phyloP scores from a whole-genome alignment of 768 basidiomycete species.

The Tubosaeta sp. region DNA sequence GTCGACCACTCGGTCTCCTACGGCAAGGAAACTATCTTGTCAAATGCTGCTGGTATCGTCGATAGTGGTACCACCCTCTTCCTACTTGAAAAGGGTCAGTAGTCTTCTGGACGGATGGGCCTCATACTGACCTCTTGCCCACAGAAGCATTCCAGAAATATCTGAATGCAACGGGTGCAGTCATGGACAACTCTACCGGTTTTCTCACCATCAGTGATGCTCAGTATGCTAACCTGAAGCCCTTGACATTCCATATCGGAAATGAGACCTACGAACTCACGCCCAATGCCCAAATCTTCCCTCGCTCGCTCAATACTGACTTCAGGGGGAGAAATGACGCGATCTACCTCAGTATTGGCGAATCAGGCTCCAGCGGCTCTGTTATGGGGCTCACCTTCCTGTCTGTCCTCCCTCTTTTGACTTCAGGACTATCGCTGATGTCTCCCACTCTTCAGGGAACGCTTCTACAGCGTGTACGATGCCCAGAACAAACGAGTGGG shows the following conservation, averaged over 20 bases:
- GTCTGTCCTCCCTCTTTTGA: background rate
- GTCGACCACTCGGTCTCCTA: constrained; percentile 25
- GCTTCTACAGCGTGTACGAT: background rate
- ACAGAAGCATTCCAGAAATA: constrained; percentile 20
- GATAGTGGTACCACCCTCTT: constrained; percentile 28
- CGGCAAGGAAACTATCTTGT: constrained; percentile 15
- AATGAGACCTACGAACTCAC: constrained; percentile 8
- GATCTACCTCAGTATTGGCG: constrained; percentile 22
- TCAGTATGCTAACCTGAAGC: constrained; percentile 21
- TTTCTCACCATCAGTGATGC: constrained; percentile 19
- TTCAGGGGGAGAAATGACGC: constrained; percentile 15
- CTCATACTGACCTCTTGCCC: background rate
- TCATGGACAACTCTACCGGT: constrained; percentile 20
- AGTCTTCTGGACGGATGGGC: background rate
- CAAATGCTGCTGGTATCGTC: constrained; percentile 23
- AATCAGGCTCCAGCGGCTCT: constrained; percentile 13
- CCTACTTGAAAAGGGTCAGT: constrained; percentile 14
- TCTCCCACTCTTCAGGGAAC: background rate
- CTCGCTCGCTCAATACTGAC: constrained; percentile 14
- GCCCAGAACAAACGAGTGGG: background rate
- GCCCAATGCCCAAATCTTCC: constrained; percentile 13
- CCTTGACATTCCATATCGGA: constrained; percentile 14
- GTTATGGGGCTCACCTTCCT: constrained; percentile 1
- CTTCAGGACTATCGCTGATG: background rate
- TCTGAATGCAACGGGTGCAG: background rate